Evolutionary conservation across 225 moss, liverwort and hornwort species (phyloP), one percentile per base, ranked within the genome.

Genomic region (Marchantia paleacea): DNA sequence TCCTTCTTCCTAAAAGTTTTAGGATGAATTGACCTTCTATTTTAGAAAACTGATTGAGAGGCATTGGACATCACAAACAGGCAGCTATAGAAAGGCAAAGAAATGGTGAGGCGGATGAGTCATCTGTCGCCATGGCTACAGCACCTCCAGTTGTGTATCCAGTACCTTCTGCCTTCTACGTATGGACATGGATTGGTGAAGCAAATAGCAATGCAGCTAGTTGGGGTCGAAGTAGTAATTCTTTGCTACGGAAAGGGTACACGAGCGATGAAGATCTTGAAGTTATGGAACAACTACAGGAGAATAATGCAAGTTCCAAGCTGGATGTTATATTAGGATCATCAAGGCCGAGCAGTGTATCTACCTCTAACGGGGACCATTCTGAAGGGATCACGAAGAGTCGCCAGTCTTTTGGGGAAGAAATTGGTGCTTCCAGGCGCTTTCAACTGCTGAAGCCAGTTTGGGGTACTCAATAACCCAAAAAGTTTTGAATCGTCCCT

Each of bases 201-300:
- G 81, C 84, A 10, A 78, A 80, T 19, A 81, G 71, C 22, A 80
- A 88, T 52, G 55, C 75, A 67, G 79, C 81, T 16, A 78, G 75
- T 18, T 95, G 92, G 93, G 96, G 92, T 69, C 89, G 84, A 79
- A 80, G 84, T 74, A 73, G 79, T 24, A 85, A 86, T 26, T 99
- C 97, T 25, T 79, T 99, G 80, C 85, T 95, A 39, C 85, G 95
- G 74, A 95, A 93, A 85, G 97, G 97, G 55, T 91, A 99, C 74
- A 89, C 90, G 55, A 99, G 97, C 25, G 95, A 99, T 28, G 97
- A 99, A 19, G 97, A 99, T 79, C 84, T 99, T 81, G 86, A 89
- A 52, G 90, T 92, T 22, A 89, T 99, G 71, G 91, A 89, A 79
- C 85, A 87, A 54, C 88, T 97, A 19, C 93, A 92, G 49, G 95